These are phyloP conservation scores for Fusarium ambrosium DNA, from an alignment of 2,329 filamentous ascomycete species.

Conservation along the genomic window DNA sequence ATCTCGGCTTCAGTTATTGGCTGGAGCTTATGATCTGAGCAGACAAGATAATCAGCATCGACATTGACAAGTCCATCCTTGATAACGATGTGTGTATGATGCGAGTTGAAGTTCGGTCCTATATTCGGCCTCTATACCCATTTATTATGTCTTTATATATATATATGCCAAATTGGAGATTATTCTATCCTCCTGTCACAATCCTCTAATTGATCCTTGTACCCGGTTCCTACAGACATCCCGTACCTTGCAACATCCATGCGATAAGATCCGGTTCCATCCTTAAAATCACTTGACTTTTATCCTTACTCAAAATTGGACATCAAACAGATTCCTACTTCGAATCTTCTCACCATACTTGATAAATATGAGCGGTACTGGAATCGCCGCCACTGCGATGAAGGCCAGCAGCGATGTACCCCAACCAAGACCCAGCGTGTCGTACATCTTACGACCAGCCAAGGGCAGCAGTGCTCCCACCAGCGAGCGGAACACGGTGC, in stretches of 20 bases:
- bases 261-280: background rate
- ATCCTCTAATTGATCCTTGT: constrained; percentile 19
- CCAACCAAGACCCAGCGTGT: constrained; percentile 62
- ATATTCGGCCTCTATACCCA: background rate
- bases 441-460: constrained; percentile 62
- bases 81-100: background rate
- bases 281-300: background rate
- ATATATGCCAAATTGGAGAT: constrained; percentile 3
- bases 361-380: constrained; percentile 55
- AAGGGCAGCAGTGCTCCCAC: constrained; percentile 75
- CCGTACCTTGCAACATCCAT: background rate
- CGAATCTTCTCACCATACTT: constrained; percentile 55
- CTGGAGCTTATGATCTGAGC: constrained; percentile 6
- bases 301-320: constrained; percentile 34
- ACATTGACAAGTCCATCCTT: constrained; percentile 2
- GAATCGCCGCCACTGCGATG: constrained; percentile 60
- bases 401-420: constrained; percentile 61
- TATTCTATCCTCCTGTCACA: background rate
- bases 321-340: constrained; percentile 47
- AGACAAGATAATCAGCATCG: constrained; percentile 1
- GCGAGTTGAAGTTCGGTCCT: background rate
- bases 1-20: constrained; percentile 32
- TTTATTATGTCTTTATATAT: background rate
- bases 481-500: constrained; percentile 61
- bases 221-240: constrained; percentile 10